These are phyloP conservation scores for Clarkia xantiana DNA, from an alignment of 345 rosid species.

Conservation along the genomic window DNA sequence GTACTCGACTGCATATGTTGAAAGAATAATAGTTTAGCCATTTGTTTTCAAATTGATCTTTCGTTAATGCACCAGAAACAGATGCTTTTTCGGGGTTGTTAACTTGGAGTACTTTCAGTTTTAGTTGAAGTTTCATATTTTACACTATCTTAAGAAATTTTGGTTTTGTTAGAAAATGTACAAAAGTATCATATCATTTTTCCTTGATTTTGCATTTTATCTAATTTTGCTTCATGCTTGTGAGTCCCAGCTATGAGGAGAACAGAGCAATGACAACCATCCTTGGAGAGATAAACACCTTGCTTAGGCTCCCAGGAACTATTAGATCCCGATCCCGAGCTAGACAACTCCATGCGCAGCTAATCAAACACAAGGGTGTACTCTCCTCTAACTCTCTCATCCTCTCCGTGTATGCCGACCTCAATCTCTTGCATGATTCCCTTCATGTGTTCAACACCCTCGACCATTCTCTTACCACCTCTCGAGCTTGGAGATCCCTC, in stretches of 20 bases:
- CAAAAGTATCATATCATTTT: no score
- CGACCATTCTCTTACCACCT: slow-evolving; percentile 27
- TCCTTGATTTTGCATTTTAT: no score
- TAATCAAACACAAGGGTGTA: slow-evolving; percentile 31
- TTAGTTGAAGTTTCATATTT: no score
- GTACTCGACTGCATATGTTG: slow-evolving; percentile 18
- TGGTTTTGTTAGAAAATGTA: no score
- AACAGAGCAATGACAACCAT: slow-evolving; percentile 2
- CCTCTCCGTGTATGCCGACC: slow-evolving; percentile 50
- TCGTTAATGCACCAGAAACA: no score
- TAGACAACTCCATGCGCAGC: slow-evolving; percentile 59
- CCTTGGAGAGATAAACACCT: slow-evolving; percentile 16
- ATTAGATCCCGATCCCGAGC: slow-evolving; percentile 34
- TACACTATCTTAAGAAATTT: no score
- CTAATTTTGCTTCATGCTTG: no score
- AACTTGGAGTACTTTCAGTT: no score
- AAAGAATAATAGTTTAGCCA: slow-evolving; percentile 24
- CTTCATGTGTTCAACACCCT: slow-evolving; percentile 38
- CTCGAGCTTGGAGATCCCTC: slow-evolving; percentile 63
- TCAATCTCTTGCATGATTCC: slow-evolving; percentile 36
- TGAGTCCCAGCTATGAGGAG: no score
- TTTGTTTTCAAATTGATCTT: no score
- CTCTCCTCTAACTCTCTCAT: slow-evolving; percentile 22
- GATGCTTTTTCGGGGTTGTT: no score
- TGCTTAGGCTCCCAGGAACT: slow-evolving; percentile 21